These are phyloP conservation scores for Camellia sinensis DNA, from an alignment of 148 eudicot genomes.

Conservation along the genomic window DNA sequence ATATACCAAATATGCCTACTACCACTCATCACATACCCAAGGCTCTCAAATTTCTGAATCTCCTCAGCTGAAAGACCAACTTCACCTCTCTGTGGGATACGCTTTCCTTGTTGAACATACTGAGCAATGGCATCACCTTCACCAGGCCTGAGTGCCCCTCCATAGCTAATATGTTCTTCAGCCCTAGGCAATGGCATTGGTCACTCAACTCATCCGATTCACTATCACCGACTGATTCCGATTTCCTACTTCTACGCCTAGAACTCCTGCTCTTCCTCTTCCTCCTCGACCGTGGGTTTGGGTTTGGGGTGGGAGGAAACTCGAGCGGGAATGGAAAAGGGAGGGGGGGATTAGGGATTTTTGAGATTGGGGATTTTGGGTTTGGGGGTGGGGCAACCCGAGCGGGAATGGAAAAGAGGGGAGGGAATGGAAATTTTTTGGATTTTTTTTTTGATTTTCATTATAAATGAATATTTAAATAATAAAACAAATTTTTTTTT, in stretches of 20 bases:
- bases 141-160: slow-evolving; percentile 98
- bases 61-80: slow-evolving; percentile 98
- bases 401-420: too few relatives aligned
- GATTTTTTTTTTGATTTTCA: too few relatives aligned
- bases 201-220: slow-evolving; percentile 40
- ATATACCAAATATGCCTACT: too few relatives aligned
- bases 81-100: slow-evolving; percentile 99
- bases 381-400: too few relatives aligned
- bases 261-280: slow-evolving; percentile 34
- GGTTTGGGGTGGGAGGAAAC: too few relatives aligned
- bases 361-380: too few relatives aligned
- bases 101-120: slow-evolving; percentile 98
- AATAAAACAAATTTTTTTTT: too few relatives aligned
- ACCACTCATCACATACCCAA: slow-evolving; percentile 99
- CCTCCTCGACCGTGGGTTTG: slow-evolving; percentile 33
- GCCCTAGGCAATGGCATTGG: slow-evolving; percentile 93
- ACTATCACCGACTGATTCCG: slow-evolving; percentile 27
- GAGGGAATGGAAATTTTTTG: too few relatives aligned
- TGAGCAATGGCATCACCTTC: slow-evolving; percentile 99
- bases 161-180: slow-evolving; percentile 96
- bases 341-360: too few relatives aligned
- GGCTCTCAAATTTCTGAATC: slow-evolving; percentile 73
- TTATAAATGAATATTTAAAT: too few relatives aligned
- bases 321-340: too few relatives aligned
- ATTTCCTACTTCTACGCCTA: slow-evolving; percentile 39